phyloP scores from a whole-genome alignment of 2,329 filamentous ascomycete species.

The Rugonectria rugulosa region DNA sequence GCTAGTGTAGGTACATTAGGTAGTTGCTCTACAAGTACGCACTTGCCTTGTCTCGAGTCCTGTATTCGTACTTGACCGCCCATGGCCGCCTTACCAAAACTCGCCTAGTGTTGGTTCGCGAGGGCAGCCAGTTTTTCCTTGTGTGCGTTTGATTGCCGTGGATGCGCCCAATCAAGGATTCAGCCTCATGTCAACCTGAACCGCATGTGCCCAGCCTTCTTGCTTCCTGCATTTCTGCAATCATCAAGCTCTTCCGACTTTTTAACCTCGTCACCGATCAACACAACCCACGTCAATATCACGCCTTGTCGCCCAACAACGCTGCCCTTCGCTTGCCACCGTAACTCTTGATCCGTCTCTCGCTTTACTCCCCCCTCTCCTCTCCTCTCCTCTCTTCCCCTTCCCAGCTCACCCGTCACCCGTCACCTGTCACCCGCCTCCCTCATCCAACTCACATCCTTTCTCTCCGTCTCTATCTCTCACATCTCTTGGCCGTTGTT shows the following conservation, averaged over 20 bases:
- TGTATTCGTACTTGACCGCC: too few species aligned
- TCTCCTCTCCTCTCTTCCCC: not conserved
- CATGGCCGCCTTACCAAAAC: conserved; percentile 37
- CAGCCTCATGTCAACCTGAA: conserved; percentile 38
- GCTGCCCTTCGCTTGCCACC: not conserved
- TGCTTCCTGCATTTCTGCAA: conserved; percentile 20
- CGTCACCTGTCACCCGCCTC: too few species aligned
- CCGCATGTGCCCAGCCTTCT: conserved; percentile 32
- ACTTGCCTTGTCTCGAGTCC: conserved; percentile 1
- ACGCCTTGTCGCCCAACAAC: conserved; percentile 14
- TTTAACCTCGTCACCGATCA: conserved; percentile 12
- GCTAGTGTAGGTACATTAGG: too few species aligned
- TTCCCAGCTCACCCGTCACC: too few species aligned
- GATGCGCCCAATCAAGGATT: conserved; percentile 30
- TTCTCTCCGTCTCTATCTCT: not conserved
- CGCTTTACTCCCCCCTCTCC: not conserved
- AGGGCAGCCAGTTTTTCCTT: not conserved
- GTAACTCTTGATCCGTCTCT: not conserved
- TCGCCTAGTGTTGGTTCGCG: conserved; percentile 26
- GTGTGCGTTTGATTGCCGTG: too few species aligned
- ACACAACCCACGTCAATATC: conserved; percentile 4
- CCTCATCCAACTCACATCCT: not conserved
- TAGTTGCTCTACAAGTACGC: too few species aligned
- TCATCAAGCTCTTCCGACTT: conserved; percentile 4
- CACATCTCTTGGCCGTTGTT: conserved; percentile 23